Evolutionary conservation across 2,329 filamentous ascomycete genomes (phyloP).

Genomic region (Acarospora socialis): DNA sequence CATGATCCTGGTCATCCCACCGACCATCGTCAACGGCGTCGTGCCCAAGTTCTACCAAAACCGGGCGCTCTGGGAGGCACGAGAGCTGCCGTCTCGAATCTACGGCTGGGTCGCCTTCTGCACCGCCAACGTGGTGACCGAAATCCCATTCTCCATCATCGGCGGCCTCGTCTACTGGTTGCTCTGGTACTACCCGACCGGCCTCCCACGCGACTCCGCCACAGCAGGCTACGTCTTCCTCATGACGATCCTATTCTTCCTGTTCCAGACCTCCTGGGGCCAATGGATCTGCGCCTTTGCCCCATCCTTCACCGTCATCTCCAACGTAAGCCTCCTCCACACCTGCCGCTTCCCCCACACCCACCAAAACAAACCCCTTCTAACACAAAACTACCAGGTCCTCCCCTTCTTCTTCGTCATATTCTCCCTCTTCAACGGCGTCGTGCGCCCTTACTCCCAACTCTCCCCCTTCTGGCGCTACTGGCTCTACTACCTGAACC

Average conservation of each 20-base stretch:
- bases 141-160: slow-evolving; percentile 57
- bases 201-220: slow-evolving; percentile 49
- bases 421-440: slow-evolving; percentile 62
- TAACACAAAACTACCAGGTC: slow-evolving; percentile 23
- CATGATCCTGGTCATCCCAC: slow-evolving; percentile 50
- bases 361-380: neutral
- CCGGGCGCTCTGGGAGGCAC: slow-evolving; percentile 56
- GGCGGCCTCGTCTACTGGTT: slow-evolving; percentile 54
- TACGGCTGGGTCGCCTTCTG: slow-evolving; percentile 67
- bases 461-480: slow-evolving; percentile 59
- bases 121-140: slow-evolving; percentile 56
- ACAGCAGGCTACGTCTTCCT: slow-evolving; percentile 63
- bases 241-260: slow-evolving; percentile 63
- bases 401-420: slow-evolving; percentile 73
- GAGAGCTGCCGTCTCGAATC: slow-evolving; percentile 59
- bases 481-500: slow-evolving; percentile 52
- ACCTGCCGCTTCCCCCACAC: slow-evolving; percentile 1
- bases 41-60: slow-evolving; percentile 68
- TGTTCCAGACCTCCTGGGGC: slow-evolving; percentile 63
- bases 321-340: slow-evolving; percentile 33
- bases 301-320: slow-evolving; percentile 63
- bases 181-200: slow-evolving; percentile 64
- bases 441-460: slow-evolving; percentile 51
- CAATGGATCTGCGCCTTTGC: slow-evolving; percentile 79
- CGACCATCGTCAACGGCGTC: slow-evolving; percentile 57